Percentiles rank a stretch among this genome's conserved stretches.
These are phyloP conservation scores for Colletotrichum coccodes DNA, from an alignment of 2,329 filamentous ascomycete genomes.

Conservation along the genomic window DNA sequence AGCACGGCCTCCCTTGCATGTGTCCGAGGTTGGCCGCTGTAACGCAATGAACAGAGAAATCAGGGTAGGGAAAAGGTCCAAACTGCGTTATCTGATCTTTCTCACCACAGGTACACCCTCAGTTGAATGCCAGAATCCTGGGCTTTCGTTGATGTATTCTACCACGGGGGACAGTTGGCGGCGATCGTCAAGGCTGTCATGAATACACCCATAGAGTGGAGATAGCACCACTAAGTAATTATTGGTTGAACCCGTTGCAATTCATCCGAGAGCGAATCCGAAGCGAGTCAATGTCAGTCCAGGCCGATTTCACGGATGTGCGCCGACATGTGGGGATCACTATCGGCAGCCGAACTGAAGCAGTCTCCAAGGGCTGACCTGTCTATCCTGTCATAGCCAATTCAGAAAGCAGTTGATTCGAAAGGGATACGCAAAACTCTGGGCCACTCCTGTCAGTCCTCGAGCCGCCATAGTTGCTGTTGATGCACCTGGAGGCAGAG, in stretches of 20 bases:
- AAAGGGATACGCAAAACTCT: not conserved
- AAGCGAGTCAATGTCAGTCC: not conserved
- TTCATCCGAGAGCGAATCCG: not conserved
- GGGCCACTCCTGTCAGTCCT: not conserved
- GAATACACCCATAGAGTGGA: not conserved
- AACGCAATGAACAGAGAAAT: not conserved
- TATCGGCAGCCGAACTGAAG: not conserved
- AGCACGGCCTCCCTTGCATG: not conserved
- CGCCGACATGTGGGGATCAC: not conserved
- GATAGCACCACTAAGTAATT: not conserved
- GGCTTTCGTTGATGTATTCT: too few relatives aligned
- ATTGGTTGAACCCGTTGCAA: not conserved
- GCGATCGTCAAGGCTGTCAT: not conserved
- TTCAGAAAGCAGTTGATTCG: not conserved
- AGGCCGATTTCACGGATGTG: too few relatives aligned
- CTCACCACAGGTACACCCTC: not conserved
- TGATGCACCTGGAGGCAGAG: not conserved
- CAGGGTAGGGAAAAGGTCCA: not conserved
- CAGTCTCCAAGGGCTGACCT: not conserved
- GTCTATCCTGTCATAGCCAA: not conserved
- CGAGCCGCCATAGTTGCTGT: not conserved
- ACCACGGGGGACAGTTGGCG: not conserved
- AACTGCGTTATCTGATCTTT: slow-evolving; percentile 3
- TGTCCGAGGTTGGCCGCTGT: not conserved
- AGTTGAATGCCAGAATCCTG: not conserved